Conservation (phyloP, 192 early-diverging fungal genomes). For the Jimgerdemannia lactiflua region DNA sequence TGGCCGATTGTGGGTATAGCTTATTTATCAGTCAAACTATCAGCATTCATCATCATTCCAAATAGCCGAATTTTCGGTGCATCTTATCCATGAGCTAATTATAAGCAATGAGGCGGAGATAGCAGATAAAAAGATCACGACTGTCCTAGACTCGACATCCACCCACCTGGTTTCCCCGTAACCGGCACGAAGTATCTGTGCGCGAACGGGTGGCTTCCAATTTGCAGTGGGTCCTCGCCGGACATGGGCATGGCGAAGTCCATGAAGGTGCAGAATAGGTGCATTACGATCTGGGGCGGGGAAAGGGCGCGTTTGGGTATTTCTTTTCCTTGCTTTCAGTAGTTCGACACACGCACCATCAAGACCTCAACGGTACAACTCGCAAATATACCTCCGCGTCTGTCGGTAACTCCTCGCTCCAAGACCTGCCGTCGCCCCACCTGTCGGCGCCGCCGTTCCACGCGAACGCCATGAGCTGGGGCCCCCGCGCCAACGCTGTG, state of each 20-base stretch:
- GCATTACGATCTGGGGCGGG: background rate
- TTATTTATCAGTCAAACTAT: too few relatives aligned
- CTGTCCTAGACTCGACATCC: background rate
- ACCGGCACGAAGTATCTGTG: background rate
- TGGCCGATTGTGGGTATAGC: too few relatives aligned
- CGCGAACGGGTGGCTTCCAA: background rate
- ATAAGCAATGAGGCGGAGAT: too few relatives aligned
- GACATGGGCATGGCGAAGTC: constrained; percentile 4
- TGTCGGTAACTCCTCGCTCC: constrained; percentile 1
- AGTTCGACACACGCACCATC: too few relatives aligned
- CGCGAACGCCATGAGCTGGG: background rate
- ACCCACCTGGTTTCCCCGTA: background rate
- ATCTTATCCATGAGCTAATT: too few relatives aligned
- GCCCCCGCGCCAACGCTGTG: background rate
- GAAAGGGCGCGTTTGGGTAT: too few relatives aligned
- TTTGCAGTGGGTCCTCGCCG: background rate
- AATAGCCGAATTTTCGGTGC: too few relatives aligned
- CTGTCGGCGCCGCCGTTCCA: background rate
- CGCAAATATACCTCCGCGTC: background rate
- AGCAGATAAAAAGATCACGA: background rate
- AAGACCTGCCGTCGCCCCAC: background rate
- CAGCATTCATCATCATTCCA: too few relatives aligned
- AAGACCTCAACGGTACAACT: background rate
- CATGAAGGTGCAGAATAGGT: constrained; percentile 1
- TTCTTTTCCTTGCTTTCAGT: too few relatives aligned